Conservation (phyloP, 257 asterid genomes). For the Rubia yunnanensis region DNA sequence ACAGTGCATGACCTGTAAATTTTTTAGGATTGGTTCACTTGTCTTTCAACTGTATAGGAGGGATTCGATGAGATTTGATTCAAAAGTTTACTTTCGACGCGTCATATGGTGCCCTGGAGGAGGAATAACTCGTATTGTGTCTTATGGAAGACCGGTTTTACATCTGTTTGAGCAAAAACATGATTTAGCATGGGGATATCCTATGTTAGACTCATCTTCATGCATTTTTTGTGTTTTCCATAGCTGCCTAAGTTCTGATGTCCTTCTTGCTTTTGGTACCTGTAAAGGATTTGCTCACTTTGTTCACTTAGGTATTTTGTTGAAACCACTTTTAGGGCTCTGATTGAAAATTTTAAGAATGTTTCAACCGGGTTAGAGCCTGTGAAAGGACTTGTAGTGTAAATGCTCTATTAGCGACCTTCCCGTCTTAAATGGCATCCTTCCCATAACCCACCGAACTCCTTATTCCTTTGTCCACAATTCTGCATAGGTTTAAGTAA, state of each 20-base stretch:
- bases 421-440: neutral
- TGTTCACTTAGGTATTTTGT: neutral
- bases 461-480: neutral
- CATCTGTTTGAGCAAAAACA: no score
- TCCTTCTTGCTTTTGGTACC: neutral
- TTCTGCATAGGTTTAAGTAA: neutral
- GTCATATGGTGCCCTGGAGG: no score
- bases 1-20: neutral
- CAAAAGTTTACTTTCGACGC: no score
- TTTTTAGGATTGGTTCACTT: neutral
- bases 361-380: neutral
- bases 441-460: neutral
- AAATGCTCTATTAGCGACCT: neutral
- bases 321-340: neutral
- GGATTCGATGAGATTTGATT: neutral
- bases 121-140: no score
- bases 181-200: no score
- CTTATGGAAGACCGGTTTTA: no score
- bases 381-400: neutral
- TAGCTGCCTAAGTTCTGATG: neutral
- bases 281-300: neutral
- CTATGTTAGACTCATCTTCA: neutral
- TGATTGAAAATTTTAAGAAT: neutral
- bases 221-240: neutral
- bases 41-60: neutral